A percentile compares a stretch with the other conserved stretches of the same genome.
Evolutionary conservation across 768 basidiomycete genomes (phyloP).

Genomic region (Gymnopilus dilepis): DNA sequence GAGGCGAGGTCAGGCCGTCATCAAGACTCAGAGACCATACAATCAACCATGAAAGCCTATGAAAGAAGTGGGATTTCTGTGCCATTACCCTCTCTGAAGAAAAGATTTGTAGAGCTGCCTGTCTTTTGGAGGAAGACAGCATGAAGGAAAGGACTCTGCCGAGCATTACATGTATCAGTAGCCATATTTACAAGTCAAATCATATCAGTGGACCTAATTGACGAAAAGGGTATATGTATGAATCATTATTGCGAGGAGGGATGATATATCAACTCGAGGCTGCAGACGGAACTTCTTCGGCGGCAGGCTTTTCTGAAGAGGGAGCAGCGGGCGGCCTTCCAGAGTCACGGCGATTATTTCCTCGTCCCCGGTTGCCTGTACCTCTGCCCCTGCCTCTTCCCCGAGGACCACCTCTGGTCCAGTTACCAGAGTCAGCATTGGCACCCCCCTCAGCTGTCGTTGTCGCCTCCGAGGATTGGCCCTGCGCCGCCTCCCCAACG

Average conservation of each 20-base stretch:
- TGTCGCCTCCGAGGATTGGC: not conserved
- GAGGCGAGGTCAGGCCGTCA: not conserved
- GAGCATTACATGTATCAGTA: conserved; percentile 6
- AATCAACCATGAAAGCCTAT: not conserved
- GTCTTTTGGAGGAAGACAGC: conserved; percentile 10
- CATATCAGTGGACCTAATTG: not conserved
- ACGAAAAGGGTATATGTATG: conserved; percentile 16
- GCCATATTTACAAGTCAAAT: conserved; percentile 10
- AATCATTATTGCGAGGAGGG: not conserved
- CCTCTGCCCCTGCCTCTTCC: conserved; percentile 25
- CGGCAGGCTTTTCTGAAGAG: not conserved
- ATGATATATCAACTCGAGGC: not conserved
- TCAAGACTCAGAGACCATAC: not conserved
- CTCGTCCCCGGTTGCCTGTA: conserved; percentile 20
- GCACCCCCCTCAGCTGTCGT: conserved; percentile 12
- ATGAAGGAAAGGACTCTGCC: not conserved
- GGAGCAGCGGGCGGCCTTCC: not conserved
- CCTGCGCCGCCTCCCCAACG: not conserved
- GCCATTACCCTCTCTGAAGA: conserved; percentile 13
- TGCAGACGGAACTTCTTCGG: conserved; percentile 1
- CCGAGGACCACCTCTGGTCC: conserved; percentile 25
- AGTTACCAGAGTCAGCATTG: conserved; percentile 15
- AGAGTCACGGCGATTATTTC: conserved; percentile 9
- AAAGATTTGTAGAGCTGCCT: conserved; percentile 19
- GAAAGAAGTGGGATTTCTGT: conserved; percentile 16